A percentile compares a stretch with the other conserved stretches of the same genome.
phyloP scores from a whole-genome alignment of 768 basidiomycete genomes.

The Xerocomellus dryophilus region DNA sequence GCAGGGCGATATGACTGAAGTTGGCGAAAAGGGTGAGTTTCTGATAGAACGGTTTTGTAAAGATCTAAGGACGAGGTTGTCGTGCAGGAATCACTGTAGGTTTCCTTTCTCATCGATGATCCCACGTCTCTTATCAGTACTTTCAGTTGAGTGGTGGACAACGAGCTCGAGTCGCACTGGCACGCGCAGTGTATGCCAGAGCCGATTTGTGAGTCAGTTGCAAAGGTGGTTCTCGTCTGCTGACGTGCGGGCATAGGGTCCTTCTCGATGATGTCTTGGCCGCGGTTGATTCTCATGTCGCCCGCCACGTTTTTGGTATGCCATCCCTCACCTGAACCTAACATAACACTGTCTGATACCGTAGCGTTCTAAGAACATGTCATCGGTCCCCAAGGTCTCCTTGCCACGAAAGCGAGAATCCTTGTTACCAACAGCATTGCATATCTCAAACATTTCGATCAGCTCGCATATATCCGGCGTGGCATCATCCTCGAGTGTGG shows the following conservation, averaged over 20 bases:
- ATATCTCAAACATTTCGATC: slow-evolving; percentile 77
- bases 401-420: slow-evolving; percentile 79
- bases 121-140: slow-evolving; percentile 13
- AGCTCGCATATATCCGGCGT: slow-evolving; percentile 69
- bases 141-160: slow-evolving; percentile 76
- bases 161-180: slow-evolving; percentile 77
- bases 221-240: not conserved
- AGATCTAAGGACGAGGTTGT: not conserved
- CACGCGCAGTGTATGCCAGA: slow-evolving; percentile 86
- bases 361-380: slow-evolving; percentile 58
- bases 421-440: slow-evolving; percentile 86
- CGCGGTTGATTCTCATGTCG: slow-evolving; percentile 84
- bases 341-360: not conserved
- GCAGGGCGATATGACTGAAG: slow-evolving; percentile 80
- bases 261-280: slow-evolving; percentile 90
- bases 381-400: slow-evolving; percentile 79
- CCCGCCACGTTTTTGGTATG: slow-evolving; percentile 77
- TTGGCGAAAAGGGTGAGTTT: slow-evolving; percentile 73
- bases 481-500: slow-evolving; percentile 81
- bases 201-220: slow-evolving; percentile 68
- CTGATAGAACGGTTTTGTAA: not conserved
- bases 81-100: slow-evolving; percentile 54
- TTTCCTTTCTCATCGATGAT: slow-evolving; percentile 3
- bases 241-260: slow-evolving; percentile 38
- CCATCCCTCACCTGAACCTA: not conserved